phyloP scores from a whole-genome alignment of 768 basidiomycete genomes.

The Hygrophorus russula region DNA sequence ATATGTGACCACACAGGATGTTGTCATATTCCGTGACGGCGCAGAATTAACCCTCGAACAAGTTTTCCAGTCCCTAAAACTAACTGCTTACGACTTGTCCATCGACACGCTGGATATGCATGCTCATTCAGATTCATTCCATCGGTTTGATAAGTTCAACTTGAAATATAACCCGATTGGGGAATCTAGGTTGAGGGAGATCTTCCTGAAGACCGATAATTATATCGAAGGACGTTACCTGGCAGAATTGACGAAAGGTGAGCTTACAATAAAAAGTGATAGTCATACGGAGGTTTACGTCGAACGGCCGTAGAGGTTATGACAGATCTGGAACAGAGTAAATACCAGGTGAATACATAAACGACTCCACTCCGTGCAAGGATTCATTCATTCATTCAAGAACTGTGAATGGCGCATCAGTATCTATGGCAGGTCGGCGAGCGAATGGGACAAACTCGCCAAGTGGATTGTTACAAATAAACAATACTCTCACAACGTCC shows the following conservation, averaged over 20 bases:
- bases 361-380: neutral
- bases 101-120: constrained; percentile 99
- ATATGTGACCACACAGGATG: constrained; percentile 43
- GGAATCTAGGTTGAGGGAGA: constrained; percentile 88
- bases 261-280: constrained; percentile 3
- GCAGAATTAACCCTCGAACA: constrained; percentile 78
- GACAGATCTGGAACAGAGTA: constrained; percentile 95
- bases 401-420: constrained; percentile 97
- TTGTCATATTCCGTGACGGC: constrained; percentile 93
- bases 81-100: constrained; percentile 95
- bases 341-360: constrained; percentile 68
- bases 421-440: constrained; percentile 73
- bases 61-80: constrained; percentile 92
- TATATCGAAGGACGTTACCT: constrained; percentile 86
- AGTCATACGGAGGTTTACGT: neutral
- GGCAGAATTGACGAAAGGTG: constrained; percentile 88
- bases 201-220: constrained; percentile 98
- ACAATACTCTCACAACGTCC: constrained; percentile 90
- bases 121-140: constrained; percentile 95
- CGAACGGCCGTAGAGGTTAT: constrained; percentile 62
- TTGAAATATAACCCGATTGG: constrained; percentile 96
- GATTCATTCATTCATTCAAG: constrained; percentile 21
- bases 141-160: constrained; percentile 98
- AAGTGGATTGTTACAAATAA: constrained; percentile 95
- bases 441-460: constrained; percentile 98